A percentile compares a stretch with the other conserved stretches of the same genome.
Evolutionary conservation across 2,329 filamentous ascomycete genomes (phyloP).

Genomic region (Lizonia empirigonia): DNA sequence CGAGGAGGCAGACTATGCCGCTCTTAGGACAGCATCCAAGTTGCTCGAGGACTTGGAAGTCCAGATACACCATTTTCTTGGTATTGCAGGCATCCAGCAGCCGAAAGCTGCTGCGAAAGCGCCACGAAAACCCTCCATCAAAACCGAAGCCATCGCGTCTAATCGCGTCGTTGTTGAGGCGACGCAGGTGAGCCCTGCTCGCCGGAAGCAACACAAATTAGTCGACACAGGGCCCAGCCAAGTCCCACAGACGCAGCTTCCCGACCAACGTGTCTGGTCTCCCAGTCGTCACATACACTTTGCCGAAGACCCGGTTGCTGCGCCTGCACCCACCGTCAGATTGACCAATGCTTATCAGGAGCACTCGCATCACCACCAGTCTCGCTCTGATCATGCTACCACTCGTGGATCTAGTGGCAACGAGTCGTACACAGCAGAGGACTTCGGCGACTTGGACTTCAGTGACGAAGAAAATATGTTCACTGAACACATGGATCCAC

Average conservation of each 20-base stretch:
- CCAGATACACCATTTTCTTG: constrained; percentile 37
- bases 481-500: constrained; percentile 29
- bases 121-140: constrained; percentile 6
- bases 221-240: constrained; percentile 19
- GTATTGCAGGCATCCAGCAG: constrained; percentile 32
- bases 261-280: constrained; percentile 35
- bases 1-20: constrained; percentile 33
- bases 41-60: constrained; percentile 35
- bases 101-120: constrained; percentile 6
- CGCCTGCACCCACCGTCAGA: constrained; percentile 14
- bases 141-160: constrained; percentile 14
- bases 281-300: constrained; percentile 37
- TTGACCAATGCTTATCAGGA: constrained; percentile 14
- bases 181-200: constrained; percentile 36
- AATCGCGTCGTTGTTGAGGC: constrained; percentile 37
- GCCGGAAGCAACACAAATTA: constrained; percentile 17
- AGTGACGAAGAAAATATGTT: constrained; percentile 34
- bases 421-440: constrained; percentile 24
- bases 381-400: constrained; percentile 8
- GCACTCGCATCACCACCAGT: constrained; percentile 23
- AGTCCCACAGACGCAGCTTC: constrained; percentile 40
- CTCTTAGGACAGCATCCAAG: constrained; percentile 33
- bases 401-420: constrained; percentile 10
- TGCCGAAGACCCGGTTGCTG: constrained; percentile 23
- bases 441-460: constrained; percentile 36